These are phyloP conservation scores for Orychophragmus violaceus DNA, from an alignment of 345 rosid genomes.

Conservation along the genomic window DNA sequence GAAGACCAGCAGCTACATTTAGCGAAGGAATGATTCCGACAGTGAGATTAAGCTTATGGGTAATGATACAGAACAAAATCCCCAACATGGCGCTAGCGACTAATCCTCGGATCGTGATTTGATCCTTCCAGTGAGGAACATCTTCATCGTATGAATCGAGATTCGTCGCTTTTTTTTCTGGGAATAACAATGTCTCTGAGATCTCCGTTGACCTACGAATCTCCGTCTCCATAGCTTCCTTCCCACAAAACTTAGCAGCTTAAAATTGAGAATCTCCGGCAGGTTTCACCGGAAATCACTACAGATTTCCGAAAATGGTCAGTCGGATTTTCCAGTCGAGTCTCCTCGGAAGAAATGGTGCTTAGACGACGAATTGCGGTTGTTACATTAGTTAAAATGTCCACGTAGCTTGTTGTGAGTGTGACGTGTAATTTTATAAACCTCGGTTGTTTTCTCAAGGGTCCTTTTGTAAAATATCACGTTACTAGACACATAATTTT, in stretches of 20 bases:
- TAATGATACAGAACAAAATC: constrained; percentile 66
- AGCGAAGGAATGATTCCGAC: constrained; percentile 78
- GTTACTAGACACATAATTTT: no score
- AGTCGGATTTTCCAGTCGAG: neutral
- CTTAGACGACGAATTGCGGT: neutral
- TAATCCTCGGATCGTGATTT: constrained; percentile 74
- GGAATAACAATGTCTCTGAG: constrained; percentile 35
- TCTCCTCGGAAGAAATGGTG: neutral
- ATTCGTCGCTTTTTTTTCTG: constrained; percentile 3
- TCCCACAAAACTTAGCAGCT: neutral
- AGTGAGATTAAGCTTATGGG: constrained; percentile 80
- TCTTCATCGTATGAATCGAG: neutral
- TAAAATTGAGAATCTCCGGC: neutral
- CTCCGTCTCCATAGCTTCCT: constrained; percentile 44
- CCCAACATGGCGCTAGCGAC: constrained; percentile 60
- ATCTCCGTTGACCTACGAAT: constrained; percentile 32
- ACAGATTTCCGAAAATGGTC: neutral
- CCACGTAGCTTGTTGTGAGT: neutral
- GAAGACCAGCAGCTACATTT: constrained; percentile 77
- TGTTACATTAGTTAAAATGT: neutral
- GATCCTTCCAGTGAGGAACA: constrained; percentile 81
- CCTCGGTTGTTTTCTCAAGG: neutral
- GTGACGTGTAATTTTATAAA: neutral
- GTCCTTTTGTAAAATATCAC: no score
- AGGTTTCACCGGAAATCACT: neutral